phyloP scores from a whole-genome alignment of 495 filamentous ascomycete genomes.

The Viridothelium virens region DNA sequence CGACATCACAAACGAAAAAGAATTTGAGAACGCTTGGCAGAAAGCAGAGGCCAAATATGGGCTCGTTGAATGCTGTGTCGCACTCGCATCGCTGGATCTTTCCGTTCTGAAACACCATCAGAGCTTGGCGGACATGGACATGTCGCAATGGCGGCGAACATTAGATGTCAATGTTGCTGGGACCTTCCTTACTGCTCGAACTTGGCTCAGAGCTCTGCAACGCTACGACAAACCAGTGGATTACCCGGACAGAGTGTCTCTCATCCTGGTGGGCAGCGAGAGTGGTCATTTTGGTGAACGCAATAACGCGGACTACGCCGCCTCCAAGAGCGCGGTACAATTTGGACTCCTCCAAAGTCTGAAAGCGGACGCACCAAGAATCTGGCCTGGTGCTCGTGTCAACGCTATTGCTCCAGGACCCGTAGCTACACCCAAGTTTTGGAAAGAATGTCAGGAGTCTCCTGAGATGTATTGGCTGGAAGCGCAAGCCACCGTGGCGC shows the following conservation, averaged over 20 bases:
- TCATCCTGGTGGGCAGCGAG: slow-evolving; percentile 41
- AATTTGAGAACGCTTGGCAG: slow-evolving; percentile 30
- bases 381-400: slow-evolving; percentile 34
- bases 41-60: slow-evolving; percentile 28
- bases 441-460: slow-evolving; percentile 33
- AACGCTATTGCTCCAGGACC: slow-evolving; percentile 41
- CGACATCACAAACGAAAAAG: slow-evolving; percentile 33
- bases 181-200: slow-evolving; percentile 38
- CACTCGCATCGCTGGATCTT: slow-evolving; percentile 38
- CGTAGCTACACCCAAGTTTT: slow-evolving; percentile 37
- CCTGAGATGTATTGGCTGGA: slow-evolving; percentile 35
- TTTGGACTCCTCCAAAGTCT: slow-evolving; percentile 35
- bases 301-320: slow-evolving; percentile 36
- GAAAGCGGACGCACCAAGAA: slow-evolving; percentile 33
- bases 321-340: slow-evolving; percentile 40
- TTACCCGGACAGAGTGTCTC: slow-evolving; percentile 31
- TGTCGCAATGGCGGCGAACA: slow-evolving; percentile 33
- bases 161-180: slow-evolving; percentile 39
- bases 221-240: background rate
- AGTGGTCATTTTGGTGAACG: slow-evolving; percentile 40
- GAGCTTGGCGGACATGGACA: slow-evolving; percentile 34
- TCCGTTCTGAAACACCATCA: slow-evolving; percentile 34
- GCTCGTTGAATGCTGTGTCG: slow-evolving; percentile 35
- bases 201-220: slow-evolving; percentile 29
- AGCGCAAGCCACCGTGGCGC: slow-evolving; percentile 36